Base-by-base conservation (phyloP, 1,284 basidiomycete species). In the Trametes versicolor region DNA sequence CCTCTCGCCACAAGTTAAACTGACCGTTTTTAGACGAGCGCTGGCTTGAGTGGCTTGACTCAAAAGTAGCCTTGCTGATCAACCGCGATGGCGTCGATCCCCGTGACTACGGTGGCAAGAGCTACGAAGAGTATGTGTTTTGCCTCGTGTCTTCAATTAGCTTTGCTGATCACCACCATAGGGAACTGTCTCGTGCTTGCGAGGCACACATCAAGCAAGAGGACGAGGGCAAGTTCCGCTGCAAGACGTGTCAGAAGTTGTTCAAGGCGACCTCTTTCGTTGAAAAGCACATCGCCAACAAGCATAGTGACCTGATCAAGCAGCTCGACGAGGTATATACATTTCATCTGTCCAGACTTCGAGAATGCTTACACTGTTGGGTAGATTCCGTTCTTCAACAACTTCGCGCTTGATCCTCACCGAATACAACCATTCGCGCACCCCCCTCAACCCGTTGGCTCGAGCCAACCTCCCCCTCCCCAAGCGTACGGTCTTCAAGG, bases 241-340 rank as follows among this genome's bases (percentile, higher is more conserved):
- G 96, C 82, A 96, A 95, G 81, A 92, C 91, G 56, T 98, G 96
- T 78, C 89, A 90, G 78, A 98, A 98, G 81, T 83, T 98, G 19
- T 98, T 98, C 88, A 96, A 96, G 76, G 97, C 95, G 5, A 92
- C 94, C 25, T 90, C 95, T 48, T 98, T 97, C 79, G 93, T 98
- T 58, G 94, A 97, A 81, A 98, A 98, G 81, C 95, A 97, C 76
- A 90, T 97, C 68, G 87, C 90, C 9, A 94, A 94, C 77, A 96
- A 96, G 77, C 95, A 97, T 75, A 80, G 89, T 19, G 95, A 96
- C 70, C 81, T 93, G 12, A 87, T 95, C 63, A 91, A 88, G 71
- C 77, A 82, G 58, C 84, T 94, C n/a, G 91, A 93, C 43, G 91
- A 94, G 71, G 92, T 94, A 77, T 74, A 78, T 64, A 52, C 60